These are phyloP conservation scores for Zhuliangozyma blackwelliae DNA, from an alignment of 1,139 yeast species.

Conservation along the genomic window DNA sequence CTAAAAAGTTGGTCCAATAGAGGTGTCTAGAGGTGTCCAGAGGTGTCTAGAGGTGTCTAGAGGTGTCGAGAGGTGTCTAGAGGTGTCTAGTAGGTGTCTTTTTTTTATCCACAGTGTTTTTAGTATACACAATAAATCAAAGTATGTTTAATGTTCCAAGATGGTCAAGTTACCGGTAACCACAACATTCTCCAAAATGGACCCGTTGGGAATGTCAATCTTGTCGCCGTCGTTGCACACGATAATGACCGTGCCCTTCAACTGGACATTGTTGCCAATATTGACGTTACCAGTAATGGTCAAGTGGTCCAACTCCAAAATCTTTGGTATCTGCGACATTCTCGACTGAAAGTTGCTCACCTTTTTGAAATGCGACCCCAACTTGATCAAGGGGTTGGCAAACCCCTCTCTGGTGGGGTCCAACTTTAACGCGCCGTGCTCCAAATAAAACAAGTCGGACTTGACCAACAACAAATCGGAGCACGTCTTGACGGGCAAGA, in stretches of 20 bases:
- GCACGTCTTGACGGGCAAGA: conserved; percentile 96
- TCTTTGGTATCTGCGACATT: conserved; percentile 93
- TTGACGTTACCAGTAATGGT: conserved; percentile 96
- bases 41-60: no score
- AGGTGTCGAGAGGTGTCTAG: background rate
- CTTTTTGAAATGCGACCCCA: conserved; percentile 95
- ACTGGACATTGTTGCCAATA: conserved; percentile 83
- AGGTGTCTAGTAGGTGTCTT: no score
- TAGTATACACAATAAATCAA: no score
- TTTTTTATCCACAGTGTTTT: no score
- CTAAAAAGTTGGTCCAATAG: conserved; percentile 23
- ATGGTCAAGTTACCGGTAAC: conserved; percentile 96
- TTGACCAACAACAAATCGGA: conserved; percentile 91
- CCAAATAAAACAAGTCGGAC: conserved; percentile 89
- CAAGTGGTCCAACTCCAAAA: conserved; percentile 92
- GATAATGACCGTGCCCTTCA: conserved; percentile 95
- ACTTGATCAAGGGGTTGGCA: conserved; percentile 89
- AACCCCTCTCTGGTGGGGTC: conserved; percentile 83
- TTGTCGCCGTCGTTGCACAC: conserved; percentile 97
- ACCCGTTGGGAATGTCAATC: conserved; percentile 96
- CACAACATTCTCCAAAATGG: conserved; percentile 90
- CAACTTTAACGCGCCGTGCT: conserved; percentile 85
- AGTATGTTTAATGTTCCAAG: conserved; percentile 68
- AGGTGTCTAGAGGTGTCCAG: background rate
- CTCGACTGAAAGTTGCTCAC: conserved; percentile 87